Conservation (phyloP, 805 yeast species). For the Teunomyces stri region DNA sequence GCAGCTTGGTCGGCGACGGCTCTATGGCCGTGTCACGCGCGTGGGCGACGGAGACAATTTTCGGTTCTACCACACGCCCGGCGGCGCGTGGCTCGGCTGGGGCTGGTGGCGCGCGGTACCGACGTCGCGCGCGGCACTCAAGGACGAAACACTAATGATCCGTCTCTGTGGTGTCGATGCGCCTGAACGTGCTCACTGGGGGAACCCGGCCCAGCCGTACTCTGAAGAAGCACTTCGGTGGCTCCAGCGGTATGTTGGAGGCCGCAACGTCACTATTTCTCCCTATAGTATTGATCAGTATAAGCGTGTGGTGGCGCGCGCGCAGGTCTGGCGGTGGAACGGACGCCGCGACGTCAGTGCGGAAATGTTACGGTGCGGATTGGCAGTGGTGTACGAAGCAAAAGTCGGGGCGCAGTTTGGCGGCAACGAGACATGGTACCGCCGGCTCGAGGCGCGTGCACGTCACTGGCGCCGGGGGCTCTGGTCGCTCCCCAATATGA, state of each 20-base stretch:
- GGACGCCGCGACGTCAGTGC: slow-evolving; percentile 80
- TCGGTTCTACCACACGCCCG: slow-evolving; percentile 90
- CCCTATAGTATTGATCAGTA: slow-evolving; percentile 88
- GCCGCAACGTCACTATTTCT: slow-evolving; percentile 66
- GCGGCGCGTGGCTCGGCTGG: slow-evolving; percentile 89
- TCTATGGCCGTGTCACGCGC: slow-evolving; percentile 73
- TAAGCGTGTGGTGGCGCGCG: slow-evolving; percentile 81
- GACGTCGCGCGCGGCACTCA: slow-evolving; percentile 40
- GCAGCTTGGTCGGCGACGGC: slow-evolving; percentile 23
- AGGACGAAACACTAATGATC: slow-evolving; percentile 71
- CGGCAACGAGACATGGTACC: slow-evolving; percentile 61
- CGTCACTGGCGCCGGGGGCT: slow-evolving; percentile 58
- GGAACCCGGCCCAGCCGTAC: slow-evolving; percentile 86
- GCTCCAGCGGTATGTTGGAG: slow-evolving; percentile 65
- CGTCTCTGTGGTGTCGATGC: slow-evolving; percentile 95
- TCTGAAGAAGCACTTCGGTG: slow-evolving; percentile 82
- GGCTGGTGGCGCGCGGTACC: slow-evolving; percentile 82
- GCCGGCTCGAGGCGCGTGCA: slow-evolving; percentile 60
- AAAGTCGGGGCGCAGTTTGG: slow-evolving; percentile 83
- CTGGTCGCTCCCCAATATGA: slow-evolving; percentile 57
- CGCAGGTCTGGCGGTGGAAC: slow-evolving; percentile 51
- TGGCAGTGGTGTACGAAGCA: slow-evolving; percentile 87
- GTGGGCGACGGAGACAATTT: slow-evolving; percentile 98
- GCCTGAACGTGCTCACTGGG: slow-evolving; percentile 93
- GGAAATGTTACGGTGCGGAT: slow-evolving; percentile 80